phyloP scores from a whole-genome alignment of 148 eudicot genomes.

The Cornus controversa region DNA sequence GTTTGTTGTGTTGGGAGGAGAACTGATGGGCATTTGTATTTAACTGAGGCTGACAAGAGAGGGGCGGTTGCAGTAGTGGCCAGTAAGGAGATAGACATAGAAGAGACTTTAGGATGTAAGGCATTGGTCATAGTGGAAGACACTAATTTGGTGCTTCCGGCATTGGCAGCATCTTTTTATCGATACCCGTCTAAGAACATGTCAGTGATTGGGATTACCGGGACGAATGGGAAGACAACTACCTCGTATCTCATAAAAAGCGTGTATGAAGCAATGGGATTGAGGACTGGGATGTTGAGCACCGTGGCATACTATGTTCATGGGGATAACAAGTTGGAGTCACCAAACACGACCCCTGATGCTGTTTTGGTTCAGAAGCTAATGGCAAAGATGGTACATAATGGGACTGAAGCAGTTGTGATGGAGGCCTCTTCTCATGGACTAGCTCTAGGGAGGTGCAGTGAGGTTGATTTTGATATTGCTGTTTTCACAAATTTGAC shows the following conservation, averaged over 20 bases:
- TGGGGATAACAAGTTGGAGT: slow-evolving; percentile 83
- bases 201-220: slow-evolving; percentile 84
- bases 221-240: slow-evolving; percentile 87
- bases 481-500: slow-evolving; percentile 84
- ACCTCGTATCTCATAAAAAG: slow-evolving; percentile 66
- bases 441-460: slow-evolving; percentile 65
- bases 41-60: slow-evolving; percentile 90
- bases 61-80: slow-evolving; percentile 98
- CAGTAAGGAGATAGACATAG: slow-evolving; percentile 89
- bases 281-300: slow-evolving; percentile 92
- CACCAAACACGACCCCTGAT: slow-evolving; percentile 51
- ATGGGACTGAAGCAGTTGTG: slow-evolving; percentile 91
- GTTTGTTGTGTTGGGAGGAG: slow-evolving; percentile 85
- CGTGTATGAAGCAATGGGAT: slow-evolving; percentile 97
- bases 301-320: slow-evolving; percentile 79
- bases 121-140: slow-evolving; percentile 95
- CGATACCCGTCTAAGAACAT: slow-evolving; percentile 70
- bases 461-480: slow-evolving; percentile 92
- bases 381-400: slow-evolving; percentile 93
- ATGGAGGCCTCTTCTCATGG: slow-evolving; percentile 82
- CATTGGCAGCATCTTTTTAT: slow-evolving; percentile 79
- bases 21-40: slow-evolving; percentile 72
- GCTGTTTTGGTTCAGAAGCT: slow-evolving; percentile 81
- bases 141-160: slow-evolving; percentile 64
- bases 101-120: slow-evolving; percentile 85